Percentiles rank a stretch among this genome's conserved stretches.
phyloP scores from a whole-genome alignment of 1,284 basidiomycete species.

The Thecaphora thlaspeos region DNA sequence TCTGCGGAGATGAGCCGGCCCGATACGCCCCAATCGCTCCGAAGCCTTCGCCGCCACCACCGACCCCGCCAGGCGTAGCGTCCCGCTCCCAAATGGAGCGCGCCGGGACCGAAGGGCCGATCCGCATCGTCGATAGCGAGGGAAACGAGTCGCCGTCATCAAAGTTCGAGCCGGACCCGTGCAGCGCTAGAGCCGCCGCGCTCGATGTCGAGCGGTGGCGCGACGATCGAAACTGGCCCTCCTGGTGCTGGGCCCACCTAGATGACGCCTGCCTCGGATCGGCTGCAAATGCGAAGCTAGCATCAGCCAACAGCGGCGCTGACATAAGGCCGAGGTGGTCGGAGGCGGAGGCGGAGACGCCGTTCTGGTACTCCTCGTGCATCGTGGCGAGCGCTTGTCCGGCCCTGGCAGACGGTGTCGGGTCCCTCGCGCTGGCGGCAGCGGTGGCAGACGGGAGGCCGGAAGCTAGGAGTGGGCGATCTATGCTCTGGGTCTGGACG shows the following conservation, averaged over 20 bases:
- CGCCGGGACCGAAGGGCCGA: constrained; percentile 9
- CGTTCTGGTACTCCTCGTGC: constrained; percentile 19
- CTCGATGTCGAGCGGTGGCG: constrained; percentile 41
- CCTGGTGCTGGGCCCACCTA: constrained; percentile 12
- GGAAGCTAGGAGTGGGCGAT: neutral
- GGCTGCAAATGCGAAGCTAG: neutral
- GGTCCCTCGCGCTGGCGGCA: neutral
- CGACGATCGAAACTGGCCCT: constrained; percentile 18
- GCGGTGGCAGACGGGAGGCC: no score
- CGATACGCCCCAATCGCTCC: constrained; percentile 1
- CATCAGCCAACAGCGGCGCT: constrained; percentile 8
- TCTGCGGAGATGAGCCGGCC: constrained; percentile 12
- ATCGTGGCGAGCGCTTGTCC: constrained; percentile 23
- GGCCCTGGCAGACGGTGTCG: neutral
- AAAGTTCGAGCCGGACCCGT: constrained; percentile 14
- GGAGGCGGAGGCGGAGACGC: no score
- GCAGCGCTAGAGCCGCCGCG: constrained; percentile 36
- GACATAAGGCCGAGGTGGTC: constrained; percentile 4
- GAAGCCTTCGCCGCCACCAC: constrained; percentile 2
- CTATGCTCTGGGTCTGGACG: neutral
- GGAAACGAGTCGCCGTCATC: constrained; percentile 13
- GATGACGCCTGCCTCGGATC: constrained; percentile 3
- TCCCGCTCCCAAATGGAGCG: constrained; percentile 28
- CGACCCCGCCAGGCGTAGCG: constrained; percentile 1
- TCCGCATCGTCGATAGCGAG: constrained; percentile 14